Percentiles rank a stretch among this genome's conserved stretches.
phyloP scores from a whole-genome alignment of 805 yeast genomes.

The Ogataea philodendri region DNA sequence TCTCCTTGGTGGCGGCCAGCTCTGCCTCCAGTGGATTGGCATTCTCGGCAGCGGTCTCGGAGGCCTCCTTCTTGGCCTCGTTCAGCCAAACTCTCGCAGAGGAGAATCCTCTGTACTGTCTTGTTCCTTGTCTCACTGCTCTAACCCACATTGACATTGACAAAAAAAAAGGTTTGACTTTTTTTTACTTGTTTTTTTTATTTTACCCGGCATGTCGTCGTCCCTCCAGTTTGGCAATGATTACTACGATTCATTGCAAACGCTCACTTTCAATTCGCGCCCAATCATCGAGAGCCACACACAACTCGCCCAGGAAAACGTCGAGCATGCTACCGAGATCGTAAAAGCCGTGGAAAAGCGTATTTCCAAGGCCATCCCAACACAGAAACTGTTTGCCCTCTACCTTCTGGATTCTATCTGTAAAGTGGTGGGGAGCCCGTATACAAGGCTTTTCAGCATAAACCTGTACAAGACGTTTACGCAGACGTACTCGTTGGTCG shows the following conservation, averaged over 20 bases:
- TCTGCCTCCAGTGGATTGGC: slow-evolving; percentile 29
- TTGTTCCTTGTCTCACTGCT: slow-evolving; percentile 4
- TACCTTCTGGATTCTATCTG: slow-evolving; percentile 89
- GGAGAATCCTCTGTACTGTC: slow-evolving; percentile 24
- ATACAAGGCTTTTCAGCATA: slow-evolving; percentile 72
- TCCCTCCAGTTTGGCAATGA: slow-evolving; percentile 47
- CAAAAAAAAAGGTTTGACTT: slow-evolving; percentile 2
- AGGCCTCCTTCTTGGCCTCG: slow-evolving; percentile 27
- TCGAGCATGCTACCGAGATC: slow-evolving; percentile 72
- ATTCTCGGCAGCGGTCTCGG: slow-evolving; percentile 12
- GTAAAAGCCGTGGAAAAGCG: slow-evolving; percentile 72
- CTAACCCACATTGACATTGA: slow-evolving; percentile 5
- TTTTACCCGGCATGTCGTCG: slow-evolving; percentile 16
- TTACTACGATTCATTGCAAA: slow-evolving; percentile 66
- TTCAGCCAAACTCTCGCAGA: slow-evolving; percentile 27
- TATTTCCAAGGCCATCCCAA: slow-evolving; percentile 74
- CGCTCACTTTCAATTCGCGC: slow-evolving; percentile 81
- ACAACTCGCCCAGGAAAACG: slow-evolving; percentile 80
- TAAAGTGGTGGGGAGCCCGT: slow-evolving; percentile 88
- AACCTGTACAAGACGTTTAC: slow-evolving; percentile 69
- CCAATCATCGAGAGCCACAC: slow-evolving; percentile 88
- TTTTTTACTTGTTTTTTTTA: slow-evolving; percentile 4
- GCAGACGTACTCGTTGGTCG: slow-evolving; percentile 74
- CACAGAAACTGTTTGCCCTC: slow-evolving; percentile 78
- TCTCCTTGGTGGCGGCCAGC: slow-evolving; percentile 45